A percentile compares a stretch with the other conserved stretches of the same genome.
Evolutionary conservation across 2,329 filamentous ascomycete genomes (phyloP).

Genomic region (Xylariomycetidae sp.): DNA sequence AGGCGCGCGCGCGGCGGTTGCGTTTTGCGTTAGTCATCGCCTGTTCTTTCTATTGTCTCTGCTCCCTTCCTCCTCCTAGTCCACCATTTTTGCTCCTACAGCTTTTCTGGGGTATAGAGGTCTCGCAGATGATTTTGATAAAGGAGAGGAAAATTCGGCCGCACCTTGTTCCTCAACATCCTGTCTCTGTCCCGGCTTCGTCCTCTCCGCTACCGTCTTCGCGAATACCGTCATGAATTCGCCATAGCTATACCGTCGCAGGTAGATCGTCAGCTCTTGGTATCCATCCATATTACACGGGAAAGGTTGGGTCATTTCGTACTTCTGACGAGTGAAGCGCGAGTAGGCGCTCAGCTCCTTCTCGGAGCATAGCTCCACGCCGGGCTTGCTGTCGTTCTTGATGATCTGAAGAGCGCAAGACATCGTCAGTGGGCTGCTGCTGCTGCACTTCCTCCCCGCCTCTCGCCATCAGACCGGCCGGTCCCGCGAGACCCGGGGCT

Average conservation of each 20-base stretch:
- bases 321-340: constrained; percentile 73
- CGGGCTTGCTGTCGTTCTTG: constrained; percentile 72
- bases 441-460: too few species aligned
- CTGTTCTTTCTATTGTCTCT: constrained; percentile 2
- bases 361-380: constrained; percentile 71
- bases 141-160: too few species aligned
- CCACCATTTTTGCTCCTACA: too few species aligned
- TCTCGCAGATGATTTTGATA: too few species aligned
- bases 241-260: constrained; percentile 35
- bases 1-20: too few species aligned
- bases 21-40: constrained; percentile 6
- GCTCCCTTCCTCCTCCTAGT: constrained; percentile 3
- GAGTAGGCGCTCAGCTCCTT: constrained; percentile 75
- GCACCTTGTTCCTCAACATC: constrained; percentile 78
- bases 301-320: too few species aligned
- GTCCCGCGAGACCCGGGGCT: too few species aligned
- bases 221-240: constrained; percentile 79
- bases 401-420: constrained; percentile 62
- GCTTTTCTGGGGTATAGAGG: too few species aligned
- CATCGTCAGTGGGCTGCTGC: too few species aligned
- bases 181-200: constrained; percentile 73
- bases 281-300: too few species aligned
- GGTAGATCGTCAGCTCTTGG: constrained; percentile 14
- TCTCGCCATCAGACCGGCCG: too few species aligned
- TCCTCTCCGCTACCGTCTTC: constrained; percentile 84